A percentile compares a stretch with the other conserved stretches of the same genome.
phyloP scores from a whole-genome alignment of 2,329 filamentous ascomycete species.

The Alternaria arbusti region DNA sequence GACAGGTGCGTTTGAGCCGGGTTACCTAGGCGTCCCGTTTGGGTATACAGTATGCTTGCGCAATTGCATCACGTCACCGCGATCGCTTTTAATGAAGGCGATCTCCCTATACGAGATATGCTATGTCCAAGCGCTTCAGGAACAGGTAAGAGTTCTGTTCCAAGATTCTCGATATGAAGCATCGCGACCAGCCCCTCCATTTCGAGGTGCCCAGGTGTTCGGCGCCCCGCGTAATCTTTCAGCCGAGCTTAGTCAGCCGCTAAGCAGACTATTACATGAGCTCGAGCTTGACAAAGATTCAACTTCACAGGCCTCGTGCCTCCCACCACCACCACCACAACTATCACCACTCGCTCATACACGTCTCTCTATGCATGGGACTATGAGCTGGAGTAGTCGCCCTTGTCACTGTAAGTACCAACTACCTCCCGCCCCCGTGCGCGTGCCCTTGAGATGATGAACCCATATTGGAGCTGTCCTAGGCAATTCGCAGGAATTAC shows the following conservation, averaged over 20 bases:
- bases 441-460: conserved; percentile 59
- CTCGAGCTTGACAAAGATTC: conserved; percentile 18
- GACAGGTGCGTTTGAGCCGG: conserved; percentile 11
- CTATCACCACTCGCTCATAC: neutral
- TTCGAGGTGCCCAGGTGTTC: neutral
- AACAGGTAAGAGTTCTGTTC: conserved; percentile 28
- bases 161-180: neutral
- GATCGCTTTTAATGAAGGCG: conserved; percentile 5
- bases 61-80: conserved; percentile 2
- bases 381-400: neutral
- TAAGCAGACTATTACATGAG: conserved; percentile 5
- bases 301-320: conserved; percentile 20
- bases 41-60: conserved; percentile 10
- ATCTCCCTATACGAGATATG: conserved; percentile 10
- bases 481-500: conserved; percentile 40
- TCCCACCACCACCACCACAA: conserved; percentile 2
- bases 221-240: conserved; percentile 11
- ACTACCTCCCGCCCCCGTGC: neutral
- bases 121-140: conserved; percentile 24
- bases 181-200: conserved; percentile 5
- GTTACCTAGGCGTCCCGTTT: conserved; percentile 2
- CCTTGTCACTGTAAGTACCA: too few relatives aligned
- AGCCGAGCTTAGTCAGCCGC: conserved; percentile 19
- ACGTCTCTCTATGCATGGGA: conserved; percentile 3
- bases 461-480: conserved; percentile 80